Percentiles rank a stretch among this genome's conserved stretches.
These are phyloP conservation scores for Candida sakaeoensis DNA, from an alignment of 805 yeast species.

Conservation along the genomic window DNA sequence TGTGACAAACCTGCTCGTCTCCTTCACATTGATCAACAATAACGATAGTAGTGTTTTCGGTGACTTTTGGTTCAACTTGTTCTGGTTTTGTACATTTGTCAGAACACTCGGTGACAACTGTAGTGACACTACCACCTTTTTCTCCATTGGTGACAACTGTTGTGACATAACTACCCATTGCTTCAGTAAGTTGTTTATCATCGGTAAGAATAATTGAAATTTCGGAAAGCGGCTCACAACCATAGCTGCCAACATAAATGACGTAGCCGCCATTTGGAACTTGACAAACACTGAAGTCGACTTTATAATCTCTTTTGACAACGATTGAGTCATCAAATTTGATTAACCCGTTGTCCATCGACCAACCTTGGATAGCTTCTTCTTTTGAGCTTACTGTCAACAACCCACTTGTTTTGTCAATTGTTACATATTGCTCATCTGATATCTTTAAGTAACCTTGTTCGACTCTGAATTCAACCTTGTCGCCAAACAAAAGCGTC, in stretches of 20 bases:
- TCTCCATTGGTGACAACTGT: slow-evolving; percentile 4
- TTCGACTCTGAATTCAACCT: neutral
- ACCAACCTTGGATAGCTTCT: slow-evolving; percentile 4
- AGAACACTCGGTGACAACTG: slow-evolving; percentile 7
- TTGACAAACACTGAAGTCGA: slow-evolving; percentile 1
- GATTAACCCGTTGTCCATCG: neutral
- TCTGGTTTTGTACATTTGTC: too few relatives aligned
- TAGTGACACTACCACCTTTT: slow-evolving; percentile 1
- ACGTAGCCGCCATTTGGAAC: neutral
- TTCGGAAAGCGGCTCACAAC: neutral
- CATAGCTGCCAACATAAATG: neutral
- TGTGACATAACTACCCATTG: neutral
- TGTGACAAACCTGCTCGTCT: slow-evolving; percentile 1
- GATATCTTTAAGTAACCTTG: neutral
- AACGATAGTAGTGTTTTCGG: too few relatives aligned
- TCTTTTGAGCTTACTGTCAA: slow-evolving; percentile 1
- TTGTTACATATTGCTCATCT: neutral
- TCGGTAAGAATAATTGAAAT: neutral
- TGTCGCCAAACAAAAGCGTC: neutral
- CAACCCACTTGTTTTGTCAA: neutral
- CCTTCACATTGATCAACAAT: too few relatives aligned
- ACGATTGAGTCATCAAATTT: neutral
- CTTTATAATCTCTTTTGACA: neutral
- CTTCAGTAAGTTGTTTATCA: neutral
- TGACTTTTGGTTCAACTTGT: too few relatives aligned